These are phyloP conservation scores for Chernovozyma sophiae-reginae DNA, from an alignment of 1,139 yeast genomes.

Conservation along the genomic window DNA sequence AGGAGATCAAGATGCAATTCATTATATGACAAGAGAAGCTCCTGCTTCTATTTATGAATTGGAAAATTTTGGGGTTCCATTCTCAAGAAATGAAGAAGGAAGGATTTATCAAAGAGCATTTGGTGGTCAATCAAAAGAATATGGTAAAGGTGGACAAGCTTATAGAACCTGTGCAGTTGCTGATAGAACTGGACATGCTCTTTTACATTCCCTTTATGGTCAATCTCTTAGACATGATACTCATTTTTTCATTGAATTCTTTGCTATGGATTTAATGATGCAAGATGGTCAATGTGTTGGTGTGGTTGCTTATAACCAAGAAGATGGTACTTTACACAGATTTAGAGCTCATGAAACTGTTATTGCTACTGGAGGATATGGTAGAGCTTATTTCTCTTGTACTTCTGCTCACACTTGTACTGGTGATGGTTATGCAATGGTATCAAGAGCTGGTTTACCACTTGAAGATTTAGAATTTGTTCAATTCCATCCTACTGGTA, in stretches of 20 bases:
- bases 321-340: conserved; percentile 97
- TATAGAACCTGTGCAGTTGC: conserved; percentile 99
- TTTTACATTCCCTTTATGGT: conserved; percentile 93
- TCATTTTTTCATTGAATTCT: conserved; percentile 95
- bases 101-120: conserved; percentile 98
- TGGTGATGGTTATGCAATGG: conserved; percentile 99
- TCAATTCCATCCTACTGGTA: conserved; percentile 99
- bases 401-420: conserved; percentile 99
- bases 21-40: conserved; percentile 98
- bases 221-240: conserved; percentile 96
- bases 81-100: conserved; percentile 96
- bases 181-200: conserved; percentile 97
- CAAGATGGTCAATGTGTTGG: conserved; percentile 97
- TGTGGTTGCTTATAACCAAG: conserved; percentile 96
- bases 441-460: conserved; percentile 96
- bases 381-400: conserved; percentile 97
- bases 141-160: conserved; percentile 98
- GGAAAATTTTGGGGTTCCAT: conserved; percentile 98
- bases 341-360: conserved; percentile 96
- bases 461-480: conserved; percentile 96
- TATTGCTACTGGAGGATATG: conserved; percentile 98
- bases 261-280: conserved; percentile 92
- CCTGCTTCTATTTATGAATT: conserved; percentile 93
- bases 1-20: conserved; percentile 99
- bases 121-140: conserved; percentile 96